Evolutionary conservation across 1,284 basidiomycete genomes (phyloP).

Genomic region (Boletellus sp.): DNA sequence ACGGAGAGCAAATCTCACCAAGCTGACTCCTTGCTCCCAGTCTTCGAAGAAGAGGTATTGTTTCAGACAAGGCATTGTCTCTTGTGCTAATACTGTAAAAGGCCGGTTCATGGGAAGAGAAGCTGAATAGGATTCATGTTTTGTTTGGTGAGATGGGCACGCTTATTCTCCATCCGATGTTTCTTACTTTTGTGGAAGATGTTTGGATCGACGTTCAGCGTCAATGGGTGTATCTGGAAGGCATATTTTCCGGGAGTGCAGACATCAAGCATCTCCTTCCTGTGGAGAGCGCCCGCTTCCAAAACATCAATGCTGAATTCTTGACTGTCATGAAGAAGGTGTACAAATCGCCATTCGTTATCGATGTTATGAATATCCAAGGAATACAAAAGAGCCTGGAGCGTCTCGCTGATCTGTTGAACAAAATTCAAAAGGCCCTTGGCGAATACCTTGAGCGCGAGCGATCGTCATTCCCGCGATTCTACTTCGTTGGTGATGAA

Average conservation of each 20-base stretch:
- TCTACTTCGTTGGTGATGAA: conserved; percentile 99
- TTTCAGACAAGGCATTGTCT: neutral
- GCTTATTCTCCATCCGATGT: neutral
- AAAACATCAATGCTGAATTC: conserved; percentile 99
- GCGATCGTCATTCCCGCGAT: conserved; percentile 95
- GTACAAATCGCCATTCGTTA: conserved; percentile 96
- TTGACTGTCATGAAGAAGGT: conserved; percentile 99
- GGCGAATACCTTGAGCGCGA: conserved; percentile 99
- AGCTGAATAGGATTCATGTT: conserved; percentile 91
- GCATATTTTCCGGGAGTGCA: conserved; percentile 98
- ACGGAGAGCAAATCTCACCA: neutral
- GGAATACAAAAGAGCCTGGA: conserved; percentile 97
- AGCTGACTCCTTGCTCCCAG: conserved; percentile 37
- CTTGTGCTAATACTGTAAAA: conserved; percentile 28
- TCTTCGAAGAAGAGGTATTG: conserved; percentile 86
- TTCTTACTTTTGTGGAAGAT: conserved; percentile 46
- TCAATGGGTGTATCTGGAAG: conserved; percentile 99
- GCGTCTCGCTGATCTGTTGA: conserved; percentile 90
- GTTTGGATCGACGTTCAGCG: conserved; percentile 99
- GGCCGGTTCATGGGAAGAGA: conserved; percentile 92
- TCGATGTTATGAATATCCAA: conserved; percentile 96
- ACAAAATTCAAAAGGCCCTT: conserved; percentile 99
- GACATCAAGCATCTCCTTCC: conserved; percentile 99
- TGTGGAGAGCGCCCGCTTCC: conserved; percentile 94
- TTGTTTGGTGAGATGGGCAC: conserved; percentile 72